Conservation (phyloP, 176 grass and related monocot species). For the Canna indica region DNA sequence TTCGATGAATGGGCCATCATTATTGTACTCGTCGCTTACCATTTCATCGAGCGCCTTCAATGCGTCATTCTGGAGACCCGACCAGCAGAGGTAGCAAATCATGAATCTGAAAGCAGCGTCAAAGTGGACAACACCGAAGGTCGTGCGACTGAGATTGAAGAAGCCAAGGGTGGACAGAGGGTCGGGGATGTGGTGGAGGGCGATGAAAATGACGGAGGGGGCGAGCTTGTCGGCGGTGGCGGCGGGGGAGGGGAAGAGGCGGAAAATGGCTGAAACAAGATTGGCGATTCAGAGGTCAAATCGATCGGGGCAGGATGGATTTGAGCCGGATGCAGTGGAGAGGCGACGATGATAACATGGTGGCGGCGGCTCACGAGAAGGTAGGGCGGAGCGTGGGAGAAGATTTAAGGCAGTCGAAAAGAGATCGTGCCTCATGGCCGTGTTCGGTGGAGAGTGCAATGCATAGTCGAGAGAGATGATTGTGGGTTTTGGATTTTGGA, state of each 20-base stretch:
- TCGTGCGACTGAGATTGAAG: constrained; percentile 17
- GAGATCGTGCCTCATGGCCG: not conserved
- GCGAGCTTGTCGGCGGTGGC: constrained; percentile 7
- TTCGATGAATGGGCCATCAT: constrained; percentile 43
- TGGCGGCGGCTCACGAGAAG: not conserved
- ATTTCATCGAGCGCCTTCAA: constrained; percentile 83
- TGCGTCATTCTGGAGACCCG: constrained; percentile 39
- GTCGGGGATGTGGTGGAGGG: constrained; percentile 24
- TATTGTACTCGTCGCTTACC: constrained; percentile 25
- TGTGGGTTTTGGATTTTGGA: not conserved
- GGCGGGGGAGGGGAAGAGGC: constrained; percentile 3
- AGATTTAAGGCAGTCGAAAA: constrained; percentile 9
- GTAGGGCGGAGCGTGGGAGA: not conserved
- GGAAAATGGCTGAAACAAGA: constrained; percentile 6
- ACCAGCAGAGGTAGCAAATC: constrained; percentile 29
- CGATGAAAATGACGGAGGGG: constrained; percentile 18
- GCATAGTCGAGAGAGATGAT: not conserved
- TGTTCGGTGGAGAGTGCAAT: not conserved
- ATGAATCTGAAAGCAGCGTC: constrained; percentile 35
- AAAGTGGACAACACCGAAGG: constrained; percentile 27
- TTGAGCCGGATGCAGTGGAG: not conserved
- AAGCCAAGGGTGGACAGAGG: constrained; percentile 13
- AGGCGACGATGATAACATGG: constrained; percentile 18
- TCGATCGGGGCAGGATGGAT: not conserved
- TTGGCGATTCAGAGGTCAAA: constrained; percentile 78